Percentiles rank a stretch among this genome's conserved stretches.
phyloP scores from a whole-genome alignment of 768 basidiomycete species.

The Amanita rubescens region DNA sequence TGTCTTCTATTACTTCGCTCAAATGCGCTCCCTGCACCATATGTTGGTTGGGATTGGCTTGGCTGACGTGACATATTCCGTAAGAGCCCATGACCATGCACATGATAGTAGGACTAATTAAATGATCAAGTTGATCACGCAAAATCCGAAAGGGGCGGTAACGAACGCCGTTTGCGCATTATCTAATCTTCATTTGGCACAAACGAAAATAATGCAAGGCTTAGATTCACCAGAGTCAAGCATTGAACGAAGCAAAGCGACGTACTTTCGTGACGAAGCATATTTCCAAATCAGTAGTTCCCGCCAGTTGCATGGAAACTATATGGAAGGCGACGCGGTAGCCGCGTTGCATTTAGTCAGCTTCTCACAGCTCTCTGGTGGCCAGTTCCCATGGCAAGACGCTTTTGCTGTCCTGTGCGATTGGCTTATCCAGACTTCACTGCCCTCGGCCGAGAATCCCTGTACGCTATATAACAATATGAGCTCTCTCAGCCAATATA shows the following conservation, averaged over 20 bases:
- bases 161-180: slow-evolving; percentile 73
- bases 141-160: slow-evolving; percentile 64
- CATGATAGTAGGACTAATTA: slow-evolving; percentile 4
- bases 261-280: slow-evolving; percentile 65
- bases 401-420: slow-evolving; percentile 67
- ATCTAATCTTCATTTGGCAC: slow-evolving; percentile 60
- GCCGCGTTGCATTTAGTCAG: slow-evolving; percentile 74
- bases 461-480: slow-evolving; percentile 50
- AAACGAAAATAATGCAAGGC: slow-evolving; percentile 55
- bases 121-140: slow-evolving; percentile 40
- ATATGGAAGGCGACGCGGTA: slow-evolving; percentile 64
- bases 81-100: slow-evolving; percentile 27
- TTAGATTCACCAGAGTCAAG: slow-evolving; percentile 45
- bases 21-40: slow-evolving; percentile 60
- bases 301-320: slow-evolving; percentile 44
- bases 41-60: slow-evolving; percentile 56
- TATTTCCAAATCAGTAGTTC: slow-evolving; percentile 49
- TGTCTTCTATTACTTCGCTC: slow-evolving; percentile 69
- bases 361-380: slow-evolving; percentile 66
- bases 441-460: slow-evolving; percentile 59
- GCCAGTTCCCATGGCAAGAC: slow-evolving; percentile 59
- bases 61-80: slow-evolving; percentile 58
- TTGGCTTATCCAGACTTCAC: slow-evolving; percentile 65
- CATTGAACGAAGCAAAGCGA: slow-evolving; percentile 50
- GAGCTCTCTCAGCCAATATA: slow-evolving; percentile 44